Evolutionary conservation across 106 monocot species (phyloP).

Genomic region (Acorus gramineus): DNA sequence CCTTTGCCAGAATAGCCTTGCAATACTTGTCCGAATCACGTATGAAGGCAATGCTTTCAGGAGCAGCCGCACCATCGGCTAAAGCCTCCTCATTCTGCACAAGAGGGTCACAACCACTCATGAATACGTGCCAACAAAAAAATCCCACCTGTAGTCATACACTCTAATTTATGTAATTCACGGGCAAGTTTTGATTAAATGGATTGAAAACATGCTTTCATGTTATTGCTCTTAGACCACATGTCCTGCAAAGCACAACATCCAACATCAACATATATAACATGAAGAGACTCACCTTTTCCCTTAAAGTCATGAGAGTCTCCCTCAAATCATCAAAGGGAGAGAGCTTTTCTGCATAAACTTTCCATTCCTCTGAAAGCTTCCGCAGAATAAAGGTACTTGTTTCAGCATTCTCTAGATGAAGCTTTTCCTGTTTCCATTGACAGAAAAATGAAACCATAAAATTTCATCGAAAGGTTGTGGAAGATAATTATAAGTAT

Average conservation of each 20-base stretch:
- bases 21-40: constrained; percentile 76
- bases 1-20: constrained; percentile 52
- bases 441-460: neutral
- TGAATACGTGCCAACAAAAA: neutral
- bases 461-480: neutral
- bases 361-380: constrained; percentile 57
- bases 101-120: neutral
- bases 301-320: constrained; percentile 43
- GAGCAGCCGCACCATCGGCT: constrained; percentile 11
- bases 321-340: constrained; percentile 36
- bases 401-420: constrained; percentile 63
- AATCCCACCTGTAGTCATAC: neutral
- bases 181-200: too few species aligned
- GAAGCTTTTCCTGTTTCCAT: constrained; percentile 59
- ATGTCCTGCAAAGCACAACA: too few species aligned
- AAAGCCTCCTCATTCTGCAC: constrained; percentile 62
- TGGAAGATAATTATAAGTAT: too few species aligned
- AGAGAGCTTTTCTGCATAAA: constrained; percentile 43
- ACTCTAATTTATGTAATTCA: neutral
- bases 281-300: constrained; percentile 37
- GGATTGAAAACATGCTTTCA: neutral
- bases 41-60: constrained; percentile 25
- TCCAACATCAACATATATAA: too few species aligned
- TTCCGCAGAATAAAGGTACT: constrained; percentile 56
- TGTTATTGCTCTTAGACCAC: neutral